Base-by-base conservation (phyloP, 2,329 filamentous ascomycete genomes). In the Aspergillus neotritici region DNA sequence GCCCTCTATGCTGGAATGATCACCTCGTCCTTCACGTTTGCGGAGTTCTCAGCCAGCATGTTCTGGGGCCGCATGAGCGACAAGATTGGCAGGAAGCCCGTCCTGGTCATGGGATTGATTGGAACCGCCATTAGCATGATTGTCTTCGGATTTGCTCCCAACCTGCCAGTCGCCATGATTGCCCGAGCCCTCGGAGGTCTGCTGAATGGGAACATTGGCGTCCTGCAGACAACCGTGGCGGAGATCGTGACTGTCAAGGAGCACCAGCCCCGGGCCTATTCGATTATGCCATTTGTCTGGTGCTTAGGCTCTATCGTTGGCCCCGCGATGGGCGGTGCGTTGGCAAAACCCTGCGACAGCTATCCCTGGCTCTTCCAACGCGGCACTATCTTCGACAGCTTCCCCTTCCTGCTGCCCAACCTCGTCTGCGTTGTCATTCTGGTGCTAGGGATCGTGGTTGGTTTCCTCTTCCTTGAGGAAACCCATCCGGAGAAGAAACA, bases 221-320 rank as follows among this genome's bases (percentile, higher is more conserved):
- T 96, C 3, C 75, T 97, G 54, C 88, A 96, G 64, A 97, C 91
- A 5, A 97, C 91, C 0, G 89, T 98, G 31, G 88, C 88, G 13
- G 93, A 98, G 66, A 77, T 98, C 47, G 85, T 97, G 17, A 95
- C 87, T 4, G 84, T 86, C 47, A 94, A 95, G 69, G 86, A 91
- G 65, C 89, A 97, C 64, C 90, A 97, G 66, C 86, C 90, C 54
- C 87, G 87, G 56, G 93, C 91, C 38, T 98, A 94, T 69, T 88
- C 91, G 10, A 90, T 97, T 55, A 96, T 98, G 89, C 93, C 93
- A 5, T 88, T 95, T 63, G 87, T 97, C 17, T 98, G 93, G 93
- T 96, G 90, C 63, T 77, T 98, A 60, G 93, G 93, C 75, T 95
- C 91, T 21, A 95, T 97, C 57, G 76, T 96, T 54, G 93, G 93